A percentile compares a stretch with the other conserved stretches of the same genome.
These are phyloP conservation scores for Anthoceros angustus DNA, from an alignment of 225 moss, liverwort and hornwort genomes.

Conservation along the genomic window DNA sequence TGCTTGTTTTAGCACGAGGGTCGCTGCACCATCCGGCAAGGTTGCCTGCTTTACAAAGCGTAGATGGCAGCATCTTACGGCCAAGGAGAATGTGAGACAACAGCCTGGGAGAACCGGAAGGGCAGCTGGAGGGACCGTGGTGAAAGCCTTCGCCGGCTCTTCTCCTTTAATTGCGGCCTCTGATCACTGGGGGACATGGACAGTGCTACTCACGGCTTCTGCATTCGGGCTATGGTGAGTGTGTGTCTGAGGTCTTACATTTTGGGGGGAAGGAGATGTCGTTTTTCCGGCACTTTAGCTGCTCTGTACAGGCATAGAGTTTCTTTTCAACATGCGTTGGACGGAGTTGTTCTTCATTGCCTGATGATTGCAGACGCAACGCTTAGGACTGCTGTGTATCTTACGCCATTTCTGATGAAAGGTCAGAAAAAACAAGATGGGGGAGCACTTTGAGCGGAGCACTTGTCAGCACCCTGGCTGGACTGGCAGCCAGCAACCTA, in stretches of 20 bases:
- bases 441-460: slow-evolving; percentile 81
- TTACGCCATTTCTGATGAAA: slow-evolving; percentile 17
- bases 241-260: background rate
- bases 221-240: slow-evolving; percentile 80
- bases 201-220: slow-evolving; percentile 63
- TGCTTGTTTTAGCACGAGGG: no score
- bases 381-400: slow-evolving; percentile 9
- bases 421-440: slow-evolving; percentile 89
- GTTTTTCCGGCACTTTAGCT: background rate
- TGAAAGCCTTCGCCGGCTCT: background rate
- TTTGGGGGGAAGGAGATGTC: background rate
- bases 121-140: no score
- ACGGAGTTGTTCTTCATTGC: background rate
- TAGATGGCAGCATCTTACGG: no score
- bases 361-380: background rate
- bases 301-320: background rate
- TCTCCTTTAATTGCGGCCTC: slow-evolving; percentile 70
- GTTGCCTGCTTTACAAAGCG: no score
- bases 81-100: no score
- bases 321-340: background rate
- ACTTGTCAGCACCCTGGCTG: slow-evolving; percentile 80
- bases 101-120: no score
- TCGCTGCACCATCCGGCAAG: no score
- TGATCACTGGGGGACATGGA: slow-evolving; percentile 94
- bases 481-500: slow-evolving; percentile 73